phyloP scores from a whole-genome alignment of 805 yeast species.

The Candida piceae region DNA sequence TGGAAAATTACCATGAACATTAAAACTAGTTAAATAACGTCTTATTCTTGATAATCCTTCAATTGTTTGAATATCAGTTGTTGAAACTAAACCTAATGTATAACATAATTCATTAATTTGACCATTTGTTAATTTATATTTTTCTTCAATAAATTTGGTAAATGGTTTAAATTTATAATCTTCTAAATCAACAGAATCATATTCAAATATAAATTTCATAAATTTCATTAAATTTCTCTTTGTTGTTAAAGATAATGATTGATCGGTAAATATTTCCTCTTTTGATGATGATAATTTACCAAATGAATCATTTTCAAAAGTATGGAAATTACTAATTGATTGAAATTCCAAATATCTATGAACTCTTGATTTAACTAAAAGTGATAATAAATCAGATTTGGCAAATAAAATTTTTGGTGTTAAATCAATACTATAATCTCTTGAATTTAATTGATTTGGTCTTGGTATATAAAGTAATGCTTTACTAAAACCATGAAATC shows the following conservation, averaged over 20 bases:
- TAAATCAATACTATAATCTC: constrained; percentile 82
- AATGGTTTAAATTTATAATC: constrained; percentile 54
- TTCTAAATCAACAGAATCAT: constrained; percentile 56
- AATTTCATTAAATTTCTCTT: constrained; percentile 88
- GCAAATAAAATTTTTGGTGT: constrained; percentile 87
- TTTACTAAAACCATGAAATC: constrained; percentile 38
- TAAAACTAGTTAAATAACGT: constrained; percentile 78
- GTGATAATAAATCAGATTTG: constrained; percentile 75
- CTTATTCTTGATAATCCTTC: constrained; percentile 77
- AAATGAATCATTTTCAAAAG: constrained; percentile 88
- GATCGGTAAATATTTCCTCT: constrained; percentile 91
- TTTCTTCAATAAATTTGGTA: constrained; percentile 50
- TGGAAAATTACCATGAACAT: constrained; percentile 92
- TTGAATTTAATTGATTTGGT: constrained; percentile 49
- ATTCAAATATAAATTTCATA: constrained; percentile 76
- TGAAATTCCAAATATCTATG: constrained; percentile 90
- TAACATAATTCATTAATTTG: constrained; percentile 81
- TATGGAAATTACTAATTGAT: constrained; percentile 81
- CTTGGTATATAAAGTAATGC: constrained; percentile 80
- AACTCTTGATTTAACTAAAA: constrained; percentile 79
- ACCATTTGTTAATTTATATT: constrained; percentile 65
- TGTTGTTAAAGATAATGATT: constrained; percentile 63
- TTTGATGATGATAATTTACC: constrained; percentile 82
- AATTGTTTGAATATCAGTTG: constrained; percentile 56
- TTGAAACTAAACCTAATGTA: constrained; percentile 76